Evolutionary conservation across 306 rosid genomes (phyloP), one percentile per base, ranked within the genome.

Genomic region (Medicago arabica): DNA sequence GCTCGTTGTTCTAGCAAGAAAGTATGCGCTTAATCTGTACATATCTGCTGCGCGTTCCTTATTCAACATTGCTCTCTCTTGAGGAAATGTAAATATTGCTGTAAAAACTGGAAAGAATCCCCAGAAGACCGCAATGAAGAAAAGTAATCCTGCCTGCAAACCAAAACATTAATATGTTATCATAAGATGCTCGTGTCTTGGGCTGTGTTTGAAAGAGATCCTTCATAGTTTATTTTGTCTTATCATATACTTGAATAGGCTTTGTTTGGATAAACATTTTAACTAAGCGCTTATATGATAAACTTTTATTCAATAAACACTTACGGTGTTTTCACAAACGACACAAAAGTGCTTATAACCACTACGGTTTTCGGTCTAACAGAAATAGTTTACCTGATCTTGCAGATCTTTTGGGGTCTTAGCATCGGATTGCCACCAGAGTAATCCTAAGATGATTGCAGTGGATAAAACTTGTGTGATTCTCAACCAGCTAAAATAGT

Each of bases 41-140:
- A 96, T 96, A 81, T 89, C 97, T 23, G 92, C 98, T n/a, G 97
- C 92, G 64, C 99, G 81, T 83, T 96, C 99, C 80, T 96, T 96
- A 28, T 31, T 79, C 71, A 96, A 77, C 99, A 96, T 92, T 17
- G 99, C 98, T 81, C 98, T 89, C 71, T 96, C 99, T 92, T 96
- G 99, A 44, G 99, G 99, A 76, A 96, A 96, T 59, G 99, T 89
- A 69, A 96, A 96, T 75, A 96, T 92, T 40, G 98, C 93, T 2
- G 98, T 92, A 85, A 92, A 95, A 59, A 96, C 97, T 0, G 99
- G 99, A 69, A 96, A 96, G 80, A 96, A 96, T 50, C 97, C 99
- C 99, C 99, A 96, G 67, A 96, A 96, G 8, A 96, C 98, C 0
- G 98, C 92, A 58, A 96, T 96, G 71, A 96, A 96, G 96, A 96